Percentiles rank a stretch among this genome's conserved stretches.
Evolutionary conservation across 192 early-diverging fungal genomes (phyloP).

Genomic region (Mortierella alpina): DNA sequence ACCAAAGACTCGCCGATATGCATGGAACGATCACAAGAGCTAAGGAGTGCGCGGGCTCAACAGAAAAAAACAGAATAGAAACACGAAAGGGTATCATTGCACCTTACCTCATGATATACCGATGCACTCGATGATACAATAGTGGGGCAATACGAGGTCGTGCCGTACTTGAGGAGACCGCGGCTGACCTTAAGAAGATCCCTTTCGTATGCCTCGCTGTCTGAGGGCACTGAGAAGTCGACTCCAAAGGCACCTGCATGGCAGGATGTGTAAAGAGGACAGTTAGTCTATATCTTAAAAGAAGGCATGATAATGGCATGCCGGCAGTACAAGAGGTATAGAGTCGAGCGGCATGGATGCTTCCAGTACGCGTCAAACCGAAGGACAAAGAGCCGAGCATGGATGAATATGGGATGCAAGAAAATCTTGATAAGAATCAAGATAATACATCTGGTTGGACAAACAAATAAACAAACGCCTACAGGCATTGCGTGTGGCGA

Average conservation of each 20-base stretch:
- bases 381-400: constrained; percentile 15
- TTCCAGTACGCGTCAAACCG: neutral
- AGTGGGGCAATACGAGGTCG: constrained; percentile 86
- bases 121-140: constrained; percentile 78
- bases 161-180: constrained; percentile 81
- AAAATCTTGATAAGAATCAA: constrained; percentile 41
- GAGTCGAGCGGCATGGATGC: neutral
- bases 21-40: constrained; percentile 25
- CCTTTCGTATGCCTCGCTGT: constrained; percentile 69
- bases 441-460: constrained; percentile 1
- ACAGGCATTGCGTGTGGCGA: constrained; percentile 3
- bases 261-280: neutral
- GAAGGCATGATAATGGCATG: neutral
- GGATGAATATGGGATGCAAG: constrained; percentile 35
- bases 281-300: neutral
- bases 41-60: neutral
- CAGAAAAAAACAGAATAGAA: neutral
- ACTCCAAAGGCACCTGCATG: constrained; percentile 75
- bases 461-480: constrained; percentile 16
- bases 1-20: neutral
- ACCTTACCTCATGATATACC: constrained; percentile 79
- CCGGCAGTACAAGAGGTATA: neutral
- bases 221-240: constrained; percentile 72
- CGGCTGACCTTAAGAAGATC: constrained; percentile 75
- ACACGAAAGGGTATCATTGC: neutral